Percentiles rank a stretch among this genome's conserved stretches.
These are phyloP conservation scores for Colletotrichum spaethianum DNA, from an alignment of 2,329 filamentous ascomycete genomes.

Conservation along the genomic window DNA sequence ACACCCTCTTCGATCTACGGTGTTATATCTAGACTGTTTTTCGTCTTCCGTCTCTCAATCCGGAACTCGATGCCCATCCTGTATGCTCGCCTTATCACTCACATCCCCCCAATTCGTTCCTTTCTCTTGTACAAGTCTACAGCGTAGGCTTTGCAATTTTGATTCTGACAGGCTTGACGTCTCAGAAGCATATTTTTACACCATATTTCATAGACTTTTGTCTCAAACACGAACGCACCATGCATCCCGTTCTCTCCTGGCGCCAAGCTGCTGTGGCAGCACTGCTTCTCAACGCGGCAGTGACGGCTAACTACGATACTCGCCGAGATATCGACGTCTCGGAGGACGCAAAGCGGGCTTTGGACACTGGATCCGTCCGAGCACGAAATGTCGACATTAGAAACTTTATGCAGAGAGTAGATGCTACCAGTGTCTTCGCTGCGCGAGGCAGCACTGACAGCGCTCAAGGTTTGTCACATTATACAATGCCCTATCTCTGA, in stretches of 20 bases:
- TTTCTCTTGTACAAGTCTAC: slow-evolving; percentile 4
- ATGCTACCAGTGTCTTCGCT: slow-evolving; percentile 17
- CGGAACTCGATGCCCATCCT: neutral
- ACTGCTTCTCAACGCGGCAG: slow-evolving; percentile 33
- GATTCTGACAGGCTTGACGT: slow-evolving; percentile 32
- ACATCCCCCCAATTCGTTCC: neutral
- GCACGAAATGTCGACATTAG: slow-evolving; percentile 4
- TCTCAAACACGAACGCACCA: neutral
- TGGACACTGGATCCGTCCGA: slow-evolving; percentile 12
- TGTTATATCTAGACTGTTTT: slow-evolving; percentile 26
- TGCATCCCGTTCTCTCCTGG: slow-evolving; percentile 25
- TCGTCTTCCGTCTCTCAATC: slow-evolving; percentile 1
- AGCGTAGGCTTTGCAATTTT: slow-evolving; percentile 12
- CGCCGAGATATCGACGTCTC: slow-evolving; percentile 15
- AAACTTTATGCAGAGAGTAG: slow-evolving; percentile 29
- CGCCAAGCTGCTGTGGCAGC: slow-evolving; percentile 34
- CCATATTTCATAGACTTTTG: too few species aligned
- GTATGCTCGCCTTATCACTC: neutral
- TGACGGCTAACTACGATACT: slow-evolving; percentile 28
- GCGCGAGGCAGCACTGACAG: neutral
- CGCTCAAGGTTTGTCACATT: slow-evolving; percentile 2
- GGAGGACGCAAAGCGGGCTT: slow-evolving; percentile 25
- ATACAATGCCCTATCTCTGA: neutral
- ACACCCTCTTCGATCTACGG: neutral
- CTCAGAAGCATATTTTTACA: slow-evolving; percentile 2